Base-by-base conservation (phyloP, 129 eudicot genomes). In the Flaveria brownii region DNA sequence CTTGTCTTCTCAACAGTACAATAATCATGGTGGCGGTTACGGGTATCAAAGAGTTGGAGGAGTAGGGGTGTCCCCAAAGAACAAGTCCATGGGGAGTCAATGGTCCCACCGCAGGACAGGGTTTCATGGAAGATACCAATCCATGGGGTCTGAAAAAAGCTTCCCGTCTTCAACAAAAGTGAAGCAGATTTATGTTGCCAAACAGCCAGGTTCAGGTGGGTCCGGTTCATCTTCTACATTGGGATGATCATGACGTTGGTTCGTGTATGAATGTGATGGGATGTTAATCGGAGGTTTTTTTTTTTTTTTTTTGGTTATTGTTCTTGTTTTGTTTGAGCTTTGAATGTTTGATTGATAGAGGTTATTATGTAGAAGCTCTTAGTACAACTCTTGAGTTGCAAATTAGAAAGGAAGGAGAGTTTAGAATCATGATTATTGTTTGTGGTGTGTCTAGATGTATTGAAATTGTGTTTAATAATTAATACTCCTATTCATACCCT, bases 101-200 rank as follows among this genome's bases (percentile, higher is more conserved):
- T 90, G 92, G 92, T 81, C 95, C 69, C 82, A 90, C 49, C 92
- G 92, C 42, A 87, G 88, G 86, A 78, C 76, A 71, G 97, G 92
- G 33, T 90, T 84, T 78, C 93, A 93, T 61, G 97, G 96, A 73
- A 81, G 92, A 80, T 87, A 82, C 84, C 91, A 85, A 28, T 78
- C 95, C 42, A 16, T 75, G 76, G 89, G 88, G 62, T 55, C 84
- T 10, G 97, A 88, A 1, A 89, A 85, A 76, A 60, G 67, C 55
- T 86, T 80, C 16, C 85, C 91, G 2, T 61, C 81, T 49, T 41
- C 90, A 33, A 86, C 90, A 42, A 94, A 86, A 81, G 80, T 94
- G 76, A 94, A 90, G 79, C 99, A 94, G 76, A 85, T 94, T 28
- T 94, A 94, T 77, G 99, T 94, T 30, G 96, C 96, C 0, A 94